These are phyloP conservation scores for Komagataella pastoris DNA, from an alignment of 805 yeast genomes.

Conservation along the genomic window DNA sequence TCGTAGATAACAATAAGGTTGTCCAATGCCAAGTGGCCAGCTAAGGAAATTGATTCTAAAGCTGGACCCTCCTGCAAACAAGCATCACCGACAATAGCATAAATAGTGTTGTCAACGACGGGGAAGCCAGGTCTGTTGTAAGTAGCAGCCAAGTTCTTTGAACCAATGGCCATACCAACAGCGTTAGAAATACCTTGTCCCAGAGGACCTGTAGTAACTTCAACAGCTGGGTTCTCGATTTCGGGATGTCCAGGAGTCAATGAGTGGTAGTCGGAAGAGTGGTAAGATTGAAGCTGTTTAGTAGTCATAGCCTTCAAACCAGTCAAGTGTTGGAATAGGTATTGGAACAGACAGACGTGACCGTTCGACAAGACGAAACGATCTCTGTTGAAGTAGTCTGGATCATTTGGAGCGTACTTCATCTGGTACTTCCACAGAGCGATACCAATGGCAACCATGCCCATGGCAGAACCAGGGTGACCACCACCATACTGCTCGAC, in stretches of 20 bases:
- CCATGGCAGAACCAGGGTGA: constrained; percentile 35
- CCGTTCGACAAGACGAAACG: constrained; percentile 24
- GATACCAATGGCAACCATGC: constrained; percentile 24
- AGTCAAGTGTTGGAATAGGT: constrained; percentile 14
- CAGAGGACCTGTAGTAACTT: constrained; percentile 25
- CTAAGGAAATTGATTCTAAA: constrained; percentile 23
- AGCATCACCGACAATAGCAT: constrained; percentile 24
- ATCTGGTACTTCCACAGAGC: constrained; percentile 22
- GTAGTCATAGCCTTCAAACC: constrained; percentile 21
- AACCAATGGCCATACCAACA: constrained; percentile 25
- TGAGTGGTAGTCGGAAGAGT: constrained; percentile 11
- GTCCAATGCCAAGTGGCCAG: constrained; percentile 23
- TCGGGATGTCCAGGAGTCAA: constrained; percentile 28
- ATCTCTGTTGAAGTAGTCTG: constrained; percentile 22
- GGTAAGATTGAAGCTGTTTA: constrained; percentile 21
- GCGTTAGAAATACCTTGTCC: constrained; percentile 28
- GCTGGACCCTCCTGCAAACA: constrained; percentile 27
- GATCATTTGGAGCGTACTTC: constrained; percentile 17
- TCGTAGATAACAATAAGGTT: constrained; percentile 23
- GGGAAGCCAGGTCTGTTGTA: constrained; percentile 21
- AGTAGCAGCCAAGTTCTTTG: constrained; percentile 19
- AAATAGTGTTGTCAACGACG: constrained; percentile 17
- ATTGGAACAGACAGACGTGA: constrained; percentile 21
- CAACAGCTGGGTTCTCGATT: constrained; percentile 21
- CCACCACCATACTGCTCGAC: constrained; percentile 19